Evolutionary conservation across 176 grass and related monocot species (phyloP).

Genomic region (Avena insularis): DNA sequence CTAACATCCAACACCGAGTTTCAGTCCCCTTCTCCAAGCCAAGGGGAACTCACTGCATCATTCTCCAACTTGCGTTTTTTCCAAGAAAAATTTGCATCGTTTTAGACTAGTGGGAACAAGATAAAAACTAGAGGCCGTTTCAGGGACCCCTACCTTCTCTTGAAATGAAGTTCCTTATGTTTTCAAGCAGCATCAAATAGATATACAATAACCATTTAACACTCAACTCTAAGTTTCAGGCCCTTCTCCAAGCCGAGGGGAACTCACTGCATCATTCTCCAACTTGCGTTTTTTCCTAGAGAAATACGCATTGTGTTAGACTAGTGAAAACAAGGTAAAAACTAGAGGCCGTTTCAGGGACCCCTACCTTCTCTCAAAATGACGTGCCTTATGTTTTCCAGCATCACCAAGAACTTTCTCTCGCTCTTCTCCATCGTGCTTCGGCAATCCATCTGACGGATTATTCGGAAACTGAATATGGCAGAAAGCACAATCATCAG

Average conservation of each 20-base stretch:
- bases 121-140: background rate
- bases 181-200: background rate
- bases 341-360: background rate
- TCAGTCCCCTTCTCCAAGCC: background rate
- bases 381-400: slow-evolving; percentile 9
- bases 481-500: background rate
- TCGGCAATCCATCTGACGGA: background rate
- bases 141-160: slow-evolving; percentile 39
- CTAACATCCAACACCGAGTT: background rate
- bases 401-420: background rate
- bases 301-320: background rate
- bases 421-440: slow-evolving; percentile 9
- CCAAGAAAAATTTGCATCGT: slow-evolving; percentile 1
- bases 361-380: slow-evolving; percentile 52
- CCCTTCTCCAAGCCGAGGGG: background rate
- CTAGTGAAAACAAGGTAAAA: background rate
- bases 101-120: background rate
- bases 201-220: background rate
- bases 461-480: background rate
- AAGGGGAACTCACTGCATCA: background rate
- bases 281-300: slow-evolving; percentile 42
- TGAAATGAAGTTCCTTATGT: slow-evolving; percentile 23
- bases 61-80: slow-evolving; percentile 41
- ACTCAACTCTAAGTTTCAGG: background rate
- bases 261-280: slow-evolving; percentile 6